Evolutionary conservation across 1,139 yeast genomes (phyloP).

Genomic region (Candida freyschussii): DNA sequence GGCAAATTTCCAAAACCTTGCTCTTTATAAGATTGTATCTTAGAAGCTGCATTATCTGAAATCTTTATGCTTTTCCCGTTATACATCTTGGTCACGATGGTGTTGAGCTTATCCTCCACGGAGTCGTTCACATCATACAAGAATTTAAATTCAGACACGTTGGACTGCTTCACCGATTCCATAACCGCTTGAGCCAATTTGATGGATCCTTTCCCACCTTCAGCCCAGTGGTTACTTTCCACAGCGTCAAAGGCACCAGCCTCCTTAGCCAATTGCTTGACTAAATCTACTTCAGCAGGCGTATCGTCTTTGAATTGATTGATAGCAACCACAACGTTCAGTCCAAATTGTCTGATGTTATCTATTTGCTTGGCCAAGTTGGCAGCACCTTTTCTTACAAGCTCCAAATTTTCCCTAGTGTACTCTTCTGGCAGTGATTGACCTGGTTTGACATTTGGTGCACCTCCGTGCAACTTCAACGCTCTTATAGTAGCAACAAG

Average conservation of each 20-base stretch:
- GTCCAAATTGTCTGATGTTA: conserved; percentile 65
- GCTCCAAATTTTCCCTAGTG: conserved; percentile 59
- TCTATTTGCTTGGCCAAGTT: conserved; percentile 72
- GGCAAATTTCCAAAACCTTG: conserved; percentile 78
- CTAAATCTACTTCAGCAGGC: conserved; percentile 58
- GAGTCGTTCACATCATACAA: conserved; percentile 54
- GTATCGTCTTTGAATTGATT: conserved; percentile 72
- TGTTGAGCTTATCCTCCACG: conserved; percentile 58
- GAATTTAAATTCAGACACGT: conserved; percentile 43
- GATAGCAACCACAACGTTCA: conserved; percentile 77
- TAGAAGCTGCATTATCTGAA: conserved; percentile 60
- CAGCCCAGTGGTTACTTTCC: conserved; percentile 73
- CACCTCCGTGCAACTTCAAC: conserved; percentile 87
- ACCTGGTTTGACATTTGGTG: conserved; percentile 80
- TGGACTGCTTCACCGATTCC: conserved; percentile 42
- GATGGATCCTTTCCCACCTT: conserved; percentile 75
- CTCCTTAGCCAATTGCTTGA: conserved; percentile 55
- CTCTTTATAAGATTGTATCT: conserved; percentile 57
- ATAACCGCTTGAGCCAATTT: conserved; percentile 67
- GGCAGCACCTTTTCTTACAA: conserved; percentile 60
- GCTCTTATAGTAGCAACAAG: conserved; percentile 98
- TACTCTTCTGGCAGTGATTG: conserved; percentile 67
- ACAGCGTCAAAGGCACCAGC: conserved; percentile 79
- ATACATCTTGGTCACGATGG: conserved; percentile 71
- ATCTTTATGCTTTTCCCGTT: conserved; percentile 69